These are phyloP conservation scores for Triticum turgidum DNA, from an alignment of 176 grass and related monocot genomes.

Conservation along the genomic window DNA sequence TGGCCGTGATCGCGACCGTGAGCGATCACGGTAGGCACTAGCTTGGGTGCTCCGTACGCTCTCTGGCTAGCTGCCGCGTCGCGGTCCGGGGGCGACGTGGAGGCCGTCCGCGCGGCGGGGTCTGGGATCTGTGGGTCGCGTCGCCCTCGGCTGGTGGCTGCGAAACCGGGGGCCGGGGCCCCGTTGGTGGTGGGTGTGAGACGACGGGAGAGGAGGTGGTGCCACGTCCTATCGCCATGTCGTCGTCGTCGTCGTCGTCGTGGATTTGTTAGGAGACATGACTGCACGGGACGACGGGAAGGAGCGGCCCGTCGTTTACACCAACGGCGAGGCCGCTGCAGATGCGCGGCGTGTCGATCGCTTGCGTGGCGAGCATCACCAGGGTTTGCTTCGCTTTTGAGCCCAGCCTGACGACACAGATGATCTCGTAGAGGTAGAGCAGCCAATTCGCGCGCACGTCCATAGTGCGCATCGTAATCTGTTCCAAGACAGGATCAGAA, in stretches of 20 bases:
- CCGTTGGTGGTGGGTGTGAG: neutral
- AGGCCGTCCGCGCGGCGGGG: neutral
- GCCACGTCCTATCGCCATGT: neutral
- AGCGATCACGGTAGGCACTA: neutral
- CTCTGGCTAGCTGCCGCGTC: neutral
- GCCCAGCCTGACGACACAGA: neutral
- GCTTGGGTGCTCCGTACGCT: neutral
- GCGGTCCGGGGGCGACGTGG: neutral
- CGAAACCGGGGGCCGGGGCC: neutral
- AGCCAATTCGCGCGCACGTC: too few relatives aligned
- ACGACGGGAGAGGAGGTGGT: neutral
- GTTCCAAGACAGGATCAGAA: too few relatives aligned
- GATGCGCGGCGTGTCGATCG: neutral
- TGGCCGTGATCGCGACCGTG: neutral
- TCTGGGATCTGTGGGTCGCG: neutral
- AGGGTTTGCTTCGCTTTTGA: neutral
- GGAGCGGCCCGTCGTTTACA: too few relatives aligned
- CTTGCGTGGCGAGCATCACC: neutral
- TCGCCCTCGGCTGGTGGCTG: neutral
- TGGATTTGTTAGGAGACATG: neutral
- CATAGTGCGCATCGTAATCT: too few relatives aligned
- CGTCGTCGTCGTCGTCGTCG: neutral
- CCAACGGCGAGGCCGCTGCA: neutral
- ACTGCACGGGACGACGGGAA: neutral
- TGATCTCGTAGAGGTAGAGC: too few relatives aligned